Conservation (phyloP, 129 eudicot species). For the Flaveria brownii region DNA sequence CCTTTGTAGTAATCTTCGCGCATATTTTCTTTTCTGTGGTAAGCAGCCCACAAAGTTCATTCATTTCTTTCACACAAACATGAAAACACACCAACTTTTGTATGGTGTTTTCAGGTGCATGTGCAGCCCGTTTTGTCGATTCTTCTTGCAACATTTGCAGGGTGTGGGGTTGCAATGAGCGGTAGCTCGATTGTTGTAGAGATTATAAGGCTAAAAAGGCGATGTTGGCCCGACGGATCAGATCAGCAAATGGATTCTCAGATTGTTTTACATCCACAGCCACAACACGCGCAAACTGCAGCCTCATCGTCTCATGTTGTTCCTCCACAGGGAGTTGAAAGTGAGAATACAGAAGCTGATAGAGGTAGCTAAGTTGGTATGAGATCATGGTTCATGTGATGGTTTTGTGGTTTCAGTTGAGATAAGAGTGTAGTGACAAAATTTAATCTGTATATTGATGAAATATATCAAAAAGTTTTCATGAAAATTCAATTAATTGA, state of each 20-base stretch:
- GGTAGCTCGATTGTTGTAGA: slow-evolving; percentile 6
- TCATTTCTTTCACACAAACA: slow-evolving; percentile 5
- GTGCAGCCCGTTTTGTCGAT: slow-evolving; percentile 13
- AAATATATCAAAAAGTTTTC: neutral
- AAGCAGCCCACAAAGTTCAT: slow-evolving; percentile 29
- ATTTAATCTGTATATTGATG: neutral
- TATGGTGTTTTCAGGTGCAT: neutral
- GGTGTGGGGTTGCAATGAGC: slow-evolving; percentile 16
- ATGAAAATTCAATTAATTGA: neutral
- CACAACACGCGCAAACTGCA: neutral
- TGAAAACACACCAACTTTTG: slow-evolving; percentile 10
- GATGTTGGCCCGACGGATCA: neutral
- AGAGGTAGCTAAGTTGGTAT: neutral
- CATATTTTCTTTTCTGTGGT: slow-evolving; percentile 87
- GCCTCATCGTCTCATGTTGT: neutral
- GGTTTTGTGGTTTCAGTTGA: neutral
- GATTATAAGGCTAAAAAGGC: neutral
- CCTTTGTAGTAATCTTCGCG: slow-evolving; percentile 72
- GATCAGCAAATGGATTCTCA: slow-evolving; percentile 2
- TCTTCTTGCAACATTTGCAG: slow-evolving; percentile 17
- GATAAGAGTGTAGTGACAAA: neutral
- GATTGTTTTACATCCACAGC: slow-evolving; percentile 2
- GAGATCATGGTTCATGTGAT: slow-evolving; percentile 2
- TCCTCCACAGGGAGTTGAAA: neutral
- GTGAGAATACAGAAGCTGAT: neutral